Base-by-base conservation (phyloP, 73 alveolate genomes). In the Stentor coeruleus region DNA sequence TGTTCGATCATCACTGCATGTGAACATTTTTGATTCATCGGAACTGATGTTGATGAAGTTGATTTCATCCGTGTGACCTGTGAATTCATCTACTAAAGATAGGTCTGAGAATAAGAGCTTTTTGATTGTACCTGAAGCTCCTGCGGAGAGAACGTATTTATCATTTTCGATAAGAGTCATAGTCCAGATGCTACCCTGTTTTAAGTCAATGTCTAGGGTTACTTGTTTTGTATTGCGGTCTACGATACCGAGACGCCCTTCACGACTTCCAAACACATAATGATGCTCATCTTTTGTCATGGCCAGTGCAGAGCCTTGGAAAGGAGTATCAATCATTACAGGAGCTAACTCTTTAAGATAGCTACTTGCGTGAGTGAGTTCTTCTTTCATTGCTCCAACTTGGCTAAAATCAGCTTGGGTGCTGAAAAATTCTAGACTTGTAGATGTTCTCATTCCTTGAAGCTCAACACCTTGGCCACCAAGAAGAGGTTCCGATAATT, bases 191-290 rank as follows among this genome's bases (percentile, higher is more conserved):
- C 42, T 15, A 20, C 79, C 79, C 33, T 28, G 33, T 20, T 14
- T 14, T 49, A 49, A 49, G 20, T 6, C 66, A 11, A 11, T 49
- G 1, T 66, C 79, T 66, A 20, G 11, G 1, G 33, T 33, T 15
- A 66, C 79, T 66, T 66, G 40, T 66, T 33, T 66, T 26, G 20
- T 2, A 33, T 20, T 33, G 36, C 79, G 37, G 0, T 20, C 41
- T 0, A 31, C 79, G 1, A 66, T 66, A 1, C 79, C 66, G 6
- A 49, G 66, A 11, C 20, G 36, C 33, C 79, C 79, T 66, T 66
- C 79, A 28, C 37, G 79, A 31, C 79, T 66, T 31, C 79, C 79
- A 31, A 66, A 66, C 15, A 66, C 79, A 49, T 11, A 49, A 11
- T 20, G 6, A 28, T 66, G n/a, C 37, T 66, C 79, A 66, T 66